Evolutionary conservation across 2,329 filamentous ascomycete genomes (phyloP).

Genomic region (Aspergillus texensis): DNA sequence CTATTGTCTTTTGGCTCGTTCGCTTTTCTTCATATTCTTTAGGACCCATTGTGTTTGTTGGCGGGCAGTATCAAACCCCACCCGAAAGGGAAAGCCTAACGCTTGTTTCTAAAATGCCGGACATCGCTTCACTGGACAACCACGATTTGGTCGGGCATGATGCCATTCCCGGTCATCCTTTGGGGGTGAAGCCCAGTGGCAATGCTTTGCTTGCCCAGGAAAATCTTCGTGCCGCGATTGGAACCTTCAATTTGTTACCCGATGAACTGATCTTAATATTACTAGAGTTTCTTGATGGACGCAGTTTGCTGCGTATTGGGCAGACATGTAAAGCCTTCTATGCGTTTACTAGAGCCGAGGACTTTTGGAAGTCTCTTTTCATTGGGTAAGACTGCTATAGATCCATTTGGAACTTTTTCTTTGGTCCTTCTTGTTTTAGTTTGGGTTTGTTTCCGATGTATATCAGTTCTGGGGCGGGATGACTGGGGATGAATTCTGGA

Average conservation of each 20-base stretch:
- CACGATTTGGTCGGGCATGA: slow-evolving; percentile 48
- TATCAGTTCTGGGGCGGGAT: neutral
- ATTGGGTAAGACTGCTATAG: slow-evolving; percentile 68
- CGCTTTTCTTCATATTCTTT: neutral
- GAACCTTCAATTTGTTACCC: slow-evolving; percentile 68
- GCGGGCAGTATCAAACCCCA: slow-evolving; percentile 5
- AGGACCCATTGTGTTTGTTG: neutral
- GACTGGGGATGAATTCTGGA: neutral
- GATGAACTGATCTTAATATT: slow-evolving; percentile 79
- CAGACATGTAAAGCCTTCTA: slow-evolving; percentile 82
- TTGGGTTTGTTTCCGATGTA: neutral
- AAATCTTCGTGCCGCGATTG: slow-evolving; percentile 69
- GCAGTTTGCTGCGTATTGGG: slow-evolving; percentile 66
- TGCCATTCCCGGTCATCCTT: slow-evolving; percentile 74
- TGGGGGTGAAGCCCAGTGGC: slow-evolving; percentile 82
- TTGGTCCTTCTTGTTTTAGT: neutral
- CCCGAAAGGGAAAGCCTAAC: slow-evolving; percentile 3
- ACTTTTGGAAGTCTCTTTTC: slow-evolving; percentile 86
- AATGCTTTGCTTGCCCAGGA: slow-evolving; percentile 71
- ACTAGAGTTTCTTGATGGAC: slow-evolving; percentile 72
- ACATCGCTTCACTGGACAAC: slow-evolving; percentile 33
- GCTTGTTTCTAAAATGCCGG: slow-evolving; percentile 30
- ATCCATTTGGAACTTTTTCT: neutral
- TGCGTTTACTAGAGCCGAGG: slow-evolving; percentile 80
- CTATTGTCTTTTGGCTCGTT: neutral